Evolutionary conservation across 306 rosid species (phyloP), one percentile per base, ranked within the genome.

Genomic region (Rosa chinensis): DNA sequence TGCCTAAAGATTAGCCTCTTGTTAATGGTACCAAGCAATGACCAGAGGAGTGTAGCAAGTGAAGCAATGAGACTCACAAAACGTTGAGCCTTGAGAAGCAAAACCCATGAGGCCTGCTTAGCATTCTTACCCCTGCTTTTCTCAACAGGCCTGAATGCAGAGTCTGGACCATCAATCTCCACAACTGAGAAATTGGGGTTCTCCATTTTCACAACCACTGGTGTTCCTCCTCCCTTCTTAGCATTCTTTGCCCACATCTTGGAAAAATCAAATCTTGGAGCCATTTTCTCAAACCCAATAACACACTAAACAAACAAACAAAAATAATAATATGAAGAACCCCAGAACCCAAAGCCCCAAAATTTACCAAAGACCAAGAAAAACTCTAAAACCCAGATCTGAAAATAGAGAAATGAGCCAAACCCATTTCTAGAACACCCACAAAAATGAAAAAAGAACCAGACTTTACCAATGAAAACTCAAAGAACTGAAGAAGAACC

Each of bases 151-250:
- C 92, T 85, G 84, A 94, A 92, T 77, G 97, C 99, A 56, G 90
- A 82, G 83, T 92, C 94, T 3, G 97, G 86, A 35, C 97, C 90
- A 56, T 87, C 89, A 78, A 94, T 91, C 87, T 92, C 93, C 62
- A 94, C 92, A 40, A 94, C 92, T 4, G 97, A 94, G 87, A 95
- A 89, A 69, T 75, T 86, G 64, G 95, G 95, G 78, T 89, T 90
- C 90, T 95, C 97, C 97, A 91, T 92, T 77, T 85, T 92, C 88
- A 94, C 99, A 28, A 91, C 93, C 80, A 94, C 94, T 1, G 95
- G 99, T 66, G 92, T 88, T 76, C 97, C 72, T 67, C 72, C 97
- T 40, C 72, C 97, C 72, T 80, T 88, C 76, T 78, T 85, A 72
- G 77, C 14, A 63, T 89, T 90, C 78, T 83, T 90, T 8, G 79